Conservation (phyloP, 345 rosid species). For the Arabidopsis arenosa region DNA sequence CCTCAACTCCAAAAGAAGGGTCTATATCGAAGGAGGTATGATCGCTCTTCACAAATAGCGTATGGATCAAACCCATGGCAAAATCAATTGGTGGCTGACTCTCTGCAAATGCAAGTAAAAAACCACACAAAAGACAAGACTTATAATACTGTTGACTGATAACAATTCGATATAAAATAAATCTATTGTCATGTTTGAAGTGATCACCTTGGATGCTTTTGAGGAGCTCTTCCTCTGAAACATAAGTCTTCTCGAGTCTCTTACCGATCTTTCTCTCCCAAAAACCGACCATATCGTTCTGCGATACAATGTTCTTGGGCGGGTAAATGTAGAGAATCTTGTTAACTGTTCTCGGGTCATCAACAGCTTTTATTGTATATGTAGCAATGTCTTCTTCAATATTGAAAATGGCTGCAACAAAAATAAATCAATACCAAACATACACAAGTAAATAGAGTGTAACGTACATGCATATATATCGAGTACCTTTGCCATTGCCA, state of each 20-base stretch:
- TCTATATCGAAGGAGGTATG: slow-evolving; percentile 47
- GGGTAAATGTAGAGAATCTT: slow-evolving; percentile 72
- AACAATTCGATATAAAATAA: not conserved
- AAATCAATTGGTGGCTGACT: slow-evolving; percentile 55
- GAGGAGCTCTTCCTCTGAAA: slow-evolving; percentile 69
- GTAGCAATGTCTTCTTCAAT: slow-evolving; percentile 71
- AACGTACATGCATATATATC: not conserved
- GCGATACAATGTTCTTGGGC: slow-evolving; percentile 65
- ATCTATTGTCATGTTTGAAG: not conserved
- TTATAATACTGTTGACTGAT: not conserved
- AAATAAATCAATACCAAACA: not conserved
- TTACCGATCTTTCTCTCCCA: slow-evolving; percentile 79
- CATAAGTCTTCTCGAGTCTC: slow-evolving; percentile 59
- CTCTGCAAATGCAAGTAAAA: slow-evolving; percentile 53
- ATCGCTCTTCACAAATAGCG: slow-evolving; percentile 51
- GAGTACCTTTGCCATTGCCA: slow-evolving; percentile 61
- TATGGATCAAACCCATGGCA: slow-evolving; percentile 40
- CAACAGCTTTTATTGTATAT: slow-evolving; percentile 61
- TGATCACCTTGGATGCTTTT: slow-evolving; percentile 62
- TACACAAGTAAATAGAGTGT: not conserved
- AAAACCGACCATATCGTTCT: slow-evolving; percentile 64
- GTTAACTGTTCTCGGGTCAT: slow-evolving; percentile 69
- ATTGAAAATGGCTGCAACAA: slow-evolving; percentile 62
- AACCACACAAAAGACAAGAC: not conserved
- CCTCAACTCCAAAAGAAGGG: slow-evolving; percentile 56